Conservation (phyloP, 108 stramenopile species). For the Skeletonema tropicum region DNA sequence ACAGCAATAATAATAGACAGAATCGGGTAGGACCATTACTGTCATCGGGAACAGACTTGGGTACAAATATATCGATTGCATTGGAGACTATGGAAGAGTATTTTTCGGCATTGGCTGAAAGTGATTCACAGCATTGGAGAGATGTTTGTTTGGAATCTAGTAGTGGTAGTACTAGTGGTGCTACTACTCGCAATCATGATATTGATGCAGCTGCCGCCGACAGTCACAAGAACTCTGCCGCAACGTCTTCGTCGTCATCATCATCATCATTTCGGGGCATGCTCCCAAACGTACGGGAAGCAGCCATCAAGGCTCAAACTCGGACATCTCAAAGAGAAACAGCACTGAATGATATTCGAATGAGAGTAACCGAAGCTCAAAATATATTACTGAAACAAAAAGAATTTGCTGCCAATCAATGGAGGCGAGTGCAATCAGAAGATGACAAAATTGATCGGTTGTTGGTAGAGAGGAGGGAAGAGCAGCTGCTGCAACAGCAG, state of each 20-base stretch:
- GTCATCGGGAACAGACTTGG: constrained; percentile 3
- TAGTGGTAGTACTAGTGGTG: background rate
- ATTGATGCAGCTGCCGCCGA: background rate
- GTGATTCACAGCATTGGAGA: constrained; percentile 51
- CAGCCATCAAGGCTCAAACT: constrained; percentile 40
- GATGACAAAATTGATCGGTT: constrained; percentile 47
- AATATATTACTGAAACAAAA: constrained; percentile 47
- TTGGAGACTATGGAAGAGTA: constrained; percentile 60
- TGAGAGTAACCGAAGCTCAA: constrained; percentile 52
- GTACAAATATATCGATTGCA: constrained; percentile 34
- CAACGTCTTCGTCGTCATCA: background rate
- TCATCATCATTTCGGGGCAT: constrained; percentile 17
- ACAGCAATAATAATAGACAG: background rate
- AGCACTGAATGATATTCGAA: constrained; percentile 49
- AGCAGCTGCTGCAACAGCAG: constrained; percentile 25
- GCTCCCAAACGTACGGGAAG: constrained; percentile 37
- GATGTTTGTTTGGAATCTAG: constrained; percentile 22
- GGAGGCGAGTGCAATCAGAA: constrained; percentile 63
- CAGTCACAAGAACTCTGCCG: background rate
- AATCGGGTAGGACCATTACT: constrained; percentile 49
- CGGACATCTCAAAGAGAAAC: constrained; percentile 48
- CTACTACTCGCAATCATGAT: background rate
- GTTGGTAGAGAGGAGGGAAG: constrained; percentile 51
- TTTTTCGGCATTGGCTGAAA: constrained; percentile 42
- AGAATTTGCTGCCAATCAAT: constrained; percentile 47